Conservation (phyloP, 495 filamentous ascomycete species). For the Penicillium egyptiacum region DNA sequence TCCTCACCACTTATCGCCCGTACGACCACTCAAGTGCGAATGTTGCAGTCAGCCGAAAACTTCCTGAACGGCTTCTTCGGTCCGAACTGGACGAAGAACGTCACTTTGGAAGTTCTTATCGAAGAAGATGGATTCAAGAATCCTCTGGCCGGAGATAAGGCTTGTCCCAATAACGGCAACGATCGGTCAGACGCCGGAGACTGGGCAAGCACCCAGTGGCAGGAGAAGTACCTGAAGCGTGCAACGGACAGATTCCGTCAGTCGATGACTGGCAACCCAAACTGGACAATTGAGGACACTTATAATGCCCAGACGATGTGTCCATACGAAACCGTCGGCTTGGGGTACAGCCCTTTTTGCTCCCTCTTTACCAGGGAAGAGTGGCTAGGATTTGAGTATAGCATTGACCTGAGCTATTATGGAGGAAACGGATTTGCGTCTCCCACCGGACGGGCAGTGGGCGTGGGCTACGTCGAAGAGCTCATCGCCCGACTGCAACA, state of each 20-base stretch:
- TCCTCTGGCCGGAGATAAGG: slow-evolving; percentile 36
- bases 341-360: slow-evolving; percentile 58
- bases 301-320: slow-evolving; percentile 58
- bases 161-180: slow-evolving; percentile 38
- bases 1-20: slow-evolving; percentile 61
- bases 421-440: slow-evolving; percentile 54
- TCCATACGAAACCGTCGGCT: slow-evolving; percentile 58
- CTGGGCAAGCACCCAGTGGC: slow-evolving; percentile 32
- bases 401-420: slow-evolving; percentile 56
- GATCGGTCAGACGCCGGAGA: slow-evolving; percentile 4
- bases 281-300: slow-evolving; percentile 51
- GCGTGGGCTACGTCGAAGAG: slow-evolving; percentile 61
- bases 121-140: slow-evolving; percentile 29
- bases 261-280: slow-evolving; percentile 41
- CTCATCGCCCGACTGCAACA: slow-evolving; percentile 56
- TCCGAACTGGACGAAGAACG: slow-evolving; percentile 55
- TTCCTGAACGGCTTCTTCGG: slow-evolving; percentile 59
- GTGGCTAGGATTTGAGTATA: slow-evolving; percentile 52
- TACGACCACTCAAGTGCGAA: slow-evolving; percentile 57
- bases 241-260: slow-evolving; percentile 49
- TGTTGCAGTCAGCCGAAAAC: slow-evolving; percentile 49
- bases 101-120: slow-evolving; percentile 52
- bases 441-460: slow-evolving; percentile 56
- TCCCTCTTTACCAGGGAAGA: slow-evolving; percentile 51
- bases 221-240: slow-evolving; percentile 44